Base-by-base conservation (phyloP, 2,329 filamentous ascomycete genomes). In the Davidsoniella virescens region DNA sequence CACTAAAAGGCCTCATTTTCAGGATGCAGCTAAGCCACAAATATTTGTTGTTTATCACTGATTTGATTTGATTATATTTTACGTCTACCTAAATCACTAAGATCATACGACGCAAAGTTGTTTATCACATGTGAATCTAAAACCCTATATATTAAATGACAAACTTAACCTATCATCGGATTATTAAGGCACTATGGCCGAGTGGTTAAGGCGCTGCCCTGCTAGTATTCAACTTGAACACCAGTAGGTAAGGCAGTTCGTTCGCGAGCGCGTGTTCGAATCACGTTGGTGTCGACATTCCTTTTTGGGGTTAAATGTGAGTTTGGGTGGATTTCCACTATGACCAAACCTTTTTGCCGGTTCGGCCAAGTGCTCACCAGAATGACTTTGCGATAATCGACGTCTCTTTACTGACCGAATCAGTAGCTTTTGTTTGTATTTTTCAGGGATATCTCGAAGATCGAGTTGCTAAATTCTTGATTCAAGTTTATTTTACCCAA, bases 211-310 rank as follows among this genome's bases (percentile, higher is more conserved):
- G 51, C 50, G 50, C 42, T 49, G 40, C 51, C 47, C 51, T 52
- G 51, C 51, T 49, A 52, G 4, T 20, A 8, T 18, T 16, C 44
- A 33, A 16, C 1, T 12, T 12, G 26, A 33, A 33, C 10, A 33
- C 10, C 20, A 23, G 20, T 23, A 23, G 7, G 23, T 8, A 6
- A 52, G 51, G 51, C 26, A 49, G 46, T 52, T 43, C 51, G 46
- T 52, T 52, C 51, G 51, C 41, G 51, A 43, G 51, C 51, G 51
- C 51, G 51, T 52, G 51, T 52, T 52, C 51, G 51, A 52, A 52
- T 52, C 51, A 52, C 51, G 51, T 52, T 49, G 51, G 51, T 52
- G 51, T 52, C 51, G 51, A 42, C 25, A 49, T 49, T 38, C 26
- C 38, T 49, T 52, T 49, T 44, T 48, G 25, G n/a, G 20, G 20